phyloP scores from a whole-genome alignment of 2,329 filamentous ascomycete genomes.

The Ascochyta fabae region DNA sequence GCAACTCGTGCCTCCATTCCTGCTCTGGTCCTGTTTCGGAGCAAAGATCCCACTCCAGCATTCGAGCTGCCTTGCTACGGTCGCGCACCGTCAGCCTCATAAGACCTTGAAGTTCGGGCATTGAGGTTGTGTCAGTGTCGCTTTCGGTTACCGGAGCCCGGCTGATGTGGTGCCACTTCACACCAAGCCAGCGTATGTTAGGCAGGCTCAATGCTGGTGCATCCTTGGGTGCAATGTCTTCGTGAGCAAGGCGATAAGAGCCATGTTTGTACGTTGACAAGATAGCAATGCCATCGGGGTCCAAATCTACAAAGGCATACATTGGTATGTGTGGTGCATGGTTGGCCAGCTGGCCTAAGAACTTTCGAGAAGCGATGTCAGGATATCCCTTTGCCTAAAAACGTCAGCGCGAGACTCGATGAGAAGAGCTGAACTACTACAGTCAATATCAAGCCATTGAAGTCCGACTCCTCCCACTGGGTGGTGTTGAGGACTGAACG shows the following conservation, averaged over 20 bases:
- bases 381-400: constrained; percentile 80
- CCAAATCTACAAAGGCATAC: constrained; percentile 73
- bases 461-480: constrained; percentile 60
- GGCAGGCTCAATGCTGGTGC: constrained; percentile 50
- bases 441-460: constrained; percentile 71
- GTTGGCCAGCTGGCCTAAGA: constrained; percentile 60
- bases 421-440: constrained; percentile 49
- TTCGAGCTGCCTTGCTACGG: constrained; percentile 61
- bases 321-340: constrained; percentile 56
- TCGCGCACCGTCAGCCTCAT: constrained; percentile 63
- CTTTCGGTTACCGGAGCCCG: constrained; percentile 21
- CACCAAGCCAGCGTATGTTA: constrained; percentile 69
- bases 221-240: constrained; percentile 55
- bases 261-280: constrained; percentile 75
- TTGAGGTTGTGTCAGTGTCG: constrained; percentile 16
- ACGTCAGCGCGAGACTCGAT: background rate
- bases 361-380: constrained; percentile 72
- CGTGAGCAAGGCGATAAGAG: constrained; percentile 67
- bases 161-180: constrained; percentile 49
- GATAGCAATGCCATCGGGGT: constrained; percentile 78
- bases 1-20: constrained; percentile 64
- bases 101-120: constrained; percentile 47
- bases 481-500: constrained; percentile 65
- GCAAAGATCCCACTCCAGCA: constrained; percentile 57
- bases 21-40: constrained; percentile 43